Conservation (phyloP, 345 rosid species). For the Gynandropsis gynandra region DNA sequence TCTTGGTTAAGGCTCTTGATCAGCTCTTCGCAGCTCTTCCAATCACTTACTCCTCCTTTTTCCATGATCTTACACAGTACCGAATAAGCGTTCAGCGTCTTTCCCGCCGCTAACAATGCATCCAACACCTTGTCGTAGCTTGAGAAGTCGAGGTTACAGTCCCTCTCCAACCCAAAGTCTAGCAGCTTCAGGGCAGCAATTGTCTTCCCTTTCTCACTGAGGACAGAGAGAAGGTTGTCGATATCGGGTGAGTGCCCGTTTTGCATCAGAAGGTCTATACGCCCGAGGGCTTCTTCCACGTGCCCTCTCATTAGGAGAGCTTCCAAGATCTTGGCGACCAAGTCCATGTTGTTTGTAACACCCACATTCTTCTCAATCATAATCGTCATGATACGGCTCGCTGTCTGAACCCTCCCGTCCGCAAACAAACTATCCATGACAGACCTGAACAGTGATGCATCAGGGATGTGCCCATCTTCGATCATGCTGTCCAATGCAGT, state of each 20-base stretch:
- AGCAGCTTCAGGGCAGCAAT: conserved; percentile 75
- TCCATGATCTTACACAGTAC: conserved; percentile 68
- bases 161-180: conserved; percentile 68
- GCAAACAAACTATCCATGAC: conserved; percentile 81
- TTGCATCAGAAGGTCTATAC: conserved; percentile 64
- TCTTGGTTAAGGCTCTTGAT: conserved; percentile 71
- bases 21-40: conserved; percentile 65
- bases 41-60: conserved; percentile 59
- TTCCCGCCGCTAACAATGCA: conserved; percentile 70
- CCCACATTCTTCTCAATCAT: conserved; percentile 83
- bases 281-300: conserved; percentile 82
- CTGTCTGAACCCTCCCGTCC: conserved; percentile 84
- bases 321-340: conserved; percentile 69
- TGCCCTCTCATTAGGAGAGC: conserved; percentile 86
- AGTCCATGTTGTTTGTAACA: conserved; percentile 67
- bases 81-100: conserved; percentile 86
- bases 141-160: conserved; percentile 43
- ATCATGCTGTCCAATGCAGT: conserved; percentile 79
- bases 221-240: conserved; percentile 47
- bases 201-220: conserved; percentile 78
- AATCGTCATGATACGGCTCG: conserved; percentile 81
- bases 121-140: conserved; percentile 81
- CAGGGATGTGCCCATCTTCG: conserved; percentile 69
- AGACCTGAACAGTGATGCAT: conserved; percentile 60
- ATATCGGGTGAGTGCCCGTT: conserved; percentile 45